Conservation (phyloP, 139 green algal species). For the Eudorina sp. region DNA sequence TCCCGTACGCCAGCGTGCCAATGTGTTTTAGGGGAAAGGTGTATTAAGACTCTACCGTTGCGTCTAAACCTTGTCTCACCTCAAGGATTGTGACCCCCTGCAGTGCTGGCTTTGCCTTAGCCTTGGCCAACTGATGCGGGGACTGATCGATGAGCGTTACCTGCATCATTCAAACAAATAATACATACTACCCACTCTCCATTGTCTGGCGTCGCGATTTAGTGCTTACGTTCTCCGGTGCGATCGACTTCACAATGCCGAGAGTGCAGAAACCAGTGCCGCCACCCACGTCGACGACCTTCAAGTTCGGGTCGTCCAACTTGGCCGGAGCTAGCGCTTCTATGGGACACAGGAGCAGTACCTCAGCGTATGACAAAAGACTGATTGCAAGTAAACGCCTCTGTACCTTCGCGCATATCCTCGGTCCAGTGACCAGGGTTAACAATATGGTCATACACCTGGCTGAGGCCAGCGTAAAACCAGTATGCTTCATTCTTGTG, state of each 20-base stretch:
- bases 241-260: conserved; percentile 86
- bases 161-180: background rate
- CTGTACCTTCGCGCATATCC: conserved; percentile 84
- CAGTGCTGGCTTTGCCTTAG: conserved; percentile 87
- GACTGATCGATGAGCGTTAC: conserved; percentile 95
- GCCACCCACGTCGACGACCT: conserved; percentile 94
- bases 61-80: conserved; percentile 48
- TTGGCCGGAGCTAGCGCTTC: conserved; percentile 88
- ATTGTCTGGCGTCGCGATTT: background rate
- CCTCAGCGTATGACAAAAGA: background rate
- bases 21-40: too few species aligned
- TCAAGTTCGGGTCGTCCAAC: conserved; percentile 81
- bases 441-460: conserved; percentile 93
- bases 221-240: conserved; percentile 71
- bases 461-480: conserved; percentile 21
- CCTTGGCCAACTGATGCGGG: conserved; percentile 95
- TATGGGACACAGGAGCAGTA: too few species aligned
- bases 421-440: conserved; percentile 95
- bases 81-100: conserved; percentile 93
- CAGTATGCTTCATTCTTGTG: conserved; percentile 91
- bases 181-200: background rate
- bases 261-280: conserved; percentile 96
- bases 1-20: too few species aligned
- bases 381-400: background rate
- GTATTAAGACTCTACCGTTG: too few species aligned